These are phyloP conservation scores for Ballota nigra DNA, from an alignment of 257 asterid species.

Conservation along the genomic window DNA sequence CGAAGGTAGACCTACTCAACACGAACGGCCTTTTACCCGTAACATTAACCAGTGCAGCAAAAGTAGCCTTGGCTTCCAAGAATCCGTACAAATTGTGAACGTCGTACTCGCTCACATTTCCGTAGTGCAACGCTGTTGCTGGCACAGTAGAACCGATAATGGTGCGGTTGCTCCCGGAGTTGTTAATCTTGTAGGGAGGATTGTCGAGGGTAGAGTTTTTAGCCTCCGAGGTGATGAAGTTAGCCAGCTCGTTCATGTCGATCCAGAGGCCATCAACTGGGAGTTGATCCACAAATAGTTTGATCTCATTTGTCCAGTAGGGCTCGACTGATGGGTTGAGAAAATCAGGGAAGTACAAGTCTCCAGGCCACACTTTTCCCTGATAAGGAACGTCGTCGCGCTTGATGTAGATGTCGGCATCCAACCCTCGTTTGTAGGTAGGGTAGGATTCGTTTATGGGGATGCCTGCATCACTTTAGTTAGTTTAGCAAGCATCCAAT, in stretches of 20 bases:
- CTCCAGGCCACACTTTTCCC: slow-evolving; percentile 90
- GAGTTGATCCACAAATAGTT: slow-evolving; percentile 45
- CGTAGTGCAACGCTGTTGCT: slow-evolving; percentile 60
- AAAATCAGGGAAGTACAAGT: slow-evolving; percentile 66
- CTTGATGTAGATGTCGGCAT: slow-evolving; percentile 69
- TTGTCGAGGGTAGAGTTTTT: slow-evolving; percentile 55
- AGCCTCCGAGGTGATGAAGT: slow-evolving; percentile 65
- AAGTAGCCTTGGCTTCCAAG: slow-evolving; percentile 73
- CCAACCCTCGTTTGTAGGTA: slow-evolving; percentile 62
- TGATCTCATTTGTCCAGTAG: slow-evolving; percentile 75
- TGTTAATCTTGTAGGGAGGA: slow-evolving; percentile 87
- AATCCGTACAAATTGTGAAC: slow-evolving; percentile 83
- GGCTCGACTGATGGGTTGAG: slow-evolving; percentile 45
- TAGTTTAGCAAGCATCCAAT: no score
- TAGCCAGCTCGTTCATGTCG: slow-evolving; percentile 90
- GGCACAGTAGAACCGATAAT: slow-evolving; percentile 59
- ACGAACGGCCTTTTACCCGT: slow-evolving; percentile 78
- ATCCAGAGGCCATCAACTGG: slow-evolving; percentile 87
- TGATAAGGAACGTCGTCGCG: slow-evolving; percentile 61
- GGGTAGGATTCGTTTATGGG: slow-evolving; percentile 53
- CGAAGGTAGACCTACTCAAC: slow-evolving; percentile 75
- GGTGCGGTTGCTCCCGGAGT: slow-evolving; percentile 39
- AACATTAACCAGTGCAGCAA: slow-evolving; percentile 44
- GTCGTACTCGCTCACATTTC: slow-evolving; percentile 62
- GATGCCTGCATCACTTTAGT: slow-evolving; percentile 44